Percentiles rank a stretch among this genome's conserved stretches.
These are phyloP conservation scores for Scytalidium sp. DNA, from an alignment of 2,329 filamentous ascomycete species.

Conservation along the genomic window DNA sequence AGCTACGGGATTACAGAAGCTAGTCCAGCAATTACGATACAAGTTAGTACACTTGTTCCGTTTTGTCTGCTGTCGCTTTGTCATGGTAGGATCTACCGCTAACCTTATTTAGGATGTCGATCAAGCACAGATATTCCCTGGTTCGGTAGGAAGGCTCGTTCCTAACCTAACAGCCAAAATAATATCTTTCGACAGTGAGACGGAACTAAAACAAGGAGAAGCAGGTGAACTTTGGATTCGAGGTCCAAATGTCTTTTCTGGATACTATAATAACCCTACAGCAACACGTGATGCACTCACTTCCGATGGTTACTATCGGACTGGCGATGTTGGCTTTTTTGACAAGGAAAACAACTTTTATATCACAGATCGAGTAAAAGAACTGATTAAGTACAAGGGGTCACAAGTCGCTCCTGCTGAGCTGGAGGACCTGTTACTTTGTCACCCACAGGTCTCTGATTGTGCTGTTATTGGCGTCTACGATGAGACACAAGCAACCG, in stretches of 20 bases:
- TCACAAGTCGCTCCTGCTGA: constrained; percentile 40
- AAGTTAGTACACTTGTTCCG: constrained; percentile 6
- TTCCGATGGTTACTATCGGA: constrained; percentile 57
- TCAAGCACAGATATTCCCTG: background rate
- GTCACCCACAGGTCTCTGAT: constrained; percentile 42
- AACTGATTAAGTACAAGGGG: constrained; percentile 40
- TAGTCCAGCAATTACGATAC: constrained; percentile 9
- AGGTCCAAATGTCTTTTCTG: constrained; percentile 69
- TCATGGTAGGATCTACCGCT: too few species aligned
- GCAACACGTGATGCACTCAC: constrained; percentile 60
- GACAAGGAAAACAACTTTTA: constrained; percentile 52
- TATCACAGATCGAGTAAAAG: constrained; percentile 72
- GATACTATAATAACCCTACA: constrained; percentile 68
- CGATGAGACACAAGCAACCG: constrained; percentile 42
- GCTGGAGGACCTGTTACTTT: constrained; percentile 30
- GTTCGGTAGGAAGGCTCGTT: background rate
- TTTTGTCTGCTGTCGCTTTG: too few species aligned
- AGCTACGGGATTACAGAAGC: constrained; percentile 17
- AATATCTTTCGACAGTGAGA: background rate
- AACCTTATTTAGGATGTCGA: background rate
- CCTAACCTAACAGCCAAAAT: background rate
- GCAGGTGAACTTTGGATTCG: constrained; percentile 70
- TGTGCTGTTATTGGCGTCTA: constrained; percentile 56
- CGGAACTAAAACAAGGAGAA: background rate
- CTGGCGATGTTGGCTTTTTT: constrained; percentile 63